Base-by-base conservation (phyloP, 352 stramenopile genomes). In the Peronospora destructor region DNA sequence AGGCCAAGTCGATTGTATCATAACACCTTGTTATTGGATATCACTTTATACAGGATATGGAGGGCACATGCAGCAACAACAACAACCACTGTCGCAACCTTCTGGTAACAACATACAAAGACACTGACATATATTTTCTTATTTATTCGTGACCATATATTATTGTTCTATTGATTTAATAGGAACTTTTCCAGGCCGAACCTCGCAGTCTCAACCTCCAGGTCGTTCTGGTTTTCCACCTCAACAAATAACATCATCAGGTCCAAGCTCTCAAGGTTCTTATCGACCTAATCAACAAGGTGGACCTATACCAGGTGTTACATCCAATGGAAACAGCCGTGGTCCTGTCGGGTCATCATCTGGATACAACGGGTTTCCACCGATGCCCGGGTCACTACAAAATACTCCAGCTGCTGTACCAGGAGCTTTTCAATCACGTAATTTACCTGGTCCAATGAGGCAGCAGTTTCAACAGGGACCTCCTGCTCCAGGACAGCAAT, bases 21-120 rank as follows among this genome's bases (percentile, higher is more conserved):
- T 26, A 6, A 26, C 23, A 26, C 28, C 8, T 28, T 3, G 19
- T 11, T 47, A 33, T 29, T 32, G 11, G 7, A 32, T 52, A 45
- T 38, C 16, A 34, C 34, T 21, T n/a, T 42, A 7, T 26, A 10
- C 10, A 71, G 61, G 53, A 33, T 65, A 55, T 23, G 41, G 46
- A 35, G 19, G 19, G 2, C 19, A 23, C 3, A 23, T 23, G 19
- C 28, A 12, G 1, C 52, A 56, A n/a, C 64, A 61, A 7, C 61
- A 73, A 44, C 61, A 70, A 32, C 65, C 68, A 8, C 56, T 62
- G 48, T 72, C 68, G 10, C 64, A 72, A 28, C 56, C 62, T 17
- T 53, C 55, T n/a, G 58, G 53, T 60, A 56, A 8, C n/a, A 56
- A 8, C n/a, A 35, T 32, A 12, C 28, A 3, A 12, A 2, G 0